Evolutionary conservation across 2,329 filamentous ascomycete genomes (phyloP).

Genomic region (Teratosphaeria epicoccoides): DNA sequence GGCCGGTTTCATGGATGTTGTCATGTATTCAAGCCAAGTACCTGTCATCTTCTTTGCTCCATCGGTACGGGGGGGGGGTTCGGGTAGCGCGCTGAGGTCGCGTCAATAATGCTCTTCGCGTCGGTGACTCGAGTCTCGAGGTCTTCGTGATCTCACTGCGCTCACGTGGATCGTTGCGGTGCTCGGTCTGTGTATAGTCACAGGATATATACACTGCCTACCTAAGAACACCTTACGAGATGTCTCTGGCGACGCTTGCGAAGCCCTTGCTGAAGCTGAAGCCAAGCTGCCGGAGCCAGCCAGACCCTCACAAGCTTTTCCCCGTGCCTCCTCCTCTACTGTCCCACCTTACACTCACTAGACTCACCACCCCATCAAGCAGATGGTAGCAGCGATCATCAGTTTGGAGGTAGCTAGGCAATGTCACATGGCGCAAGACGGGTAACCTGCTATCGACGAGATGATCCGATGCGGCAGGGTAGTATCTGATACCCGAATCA

Average conservation of each 20-base stretch:
- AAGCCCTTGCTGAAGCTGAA: too few relatives aligned
- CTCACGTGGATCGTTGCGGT: too few relatives aligned
- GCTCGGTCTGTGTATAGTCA: not conserved
- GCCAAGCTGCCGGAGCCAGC: not conserved
- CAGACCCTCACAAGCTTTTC: not conserved
- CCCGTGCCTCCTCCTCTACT: too few relatives aligned
- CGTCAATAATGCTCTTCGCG: not conserved
- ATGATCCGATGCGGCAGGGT: too few relatives aligned
- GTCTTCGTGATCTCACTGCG: not conserved
- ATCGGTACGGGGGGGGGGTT: not conserved
- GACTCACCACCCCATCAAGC: too few relatives aligned
- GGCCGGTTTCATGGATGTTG: constrained; percentile 8
- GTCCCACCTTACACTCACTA: too few relatives aligned
- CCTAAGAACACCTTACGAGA: not conserved
- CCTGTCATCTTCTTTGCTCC: constrained; percentile 6
- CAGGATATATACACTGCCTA: too few relatives aligned
- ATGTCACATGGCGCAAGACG: too few relatives aligned
- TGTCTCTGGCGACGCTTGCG: not conserved
- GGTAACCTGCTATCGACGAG: too few relatives aligned
- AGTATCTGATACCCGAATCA: too few relatives aligned
- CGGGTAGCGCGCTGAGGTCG: not conserved
- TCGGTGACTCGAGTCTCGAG: not conserved
- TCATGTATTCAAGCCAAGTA: not conserved
- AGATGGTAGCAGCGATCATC: too few relatives aligned
- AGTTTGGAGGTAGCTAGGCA: too few relatives aligned